These are phyloP conservation scores for Suillus subluteus DNA, from an alignment of 768 basidiomycete genomes.

Conservation along the genomic window DNA sequence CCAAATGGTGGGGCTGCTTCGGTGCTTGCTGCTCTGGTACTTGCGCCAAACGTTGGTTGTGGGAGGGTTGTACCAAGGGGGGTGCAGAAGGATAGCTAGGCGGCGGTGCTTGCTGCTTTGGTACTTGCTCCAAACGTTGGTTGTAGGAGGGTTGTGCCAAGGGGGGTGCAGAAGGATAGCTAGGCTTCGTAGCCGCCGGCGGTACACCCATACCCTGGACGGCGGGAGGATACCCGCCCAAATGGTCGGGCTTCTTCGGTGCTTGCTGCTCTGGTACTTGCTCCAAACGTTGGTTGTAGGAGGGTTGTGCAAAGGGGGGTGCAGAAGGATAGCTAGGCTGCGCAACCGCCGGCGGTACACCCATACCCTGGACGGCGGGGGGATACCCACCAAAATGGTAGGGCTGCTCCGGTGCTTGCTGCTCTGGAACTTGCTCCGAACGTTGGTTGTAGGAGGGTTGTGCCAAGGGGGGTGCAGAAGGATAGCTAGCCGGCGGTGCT, in stretches of 20 bases:
- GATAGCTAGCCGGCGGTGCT: not conserved
- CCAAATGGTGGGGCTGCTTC: not conserved
- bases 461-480: not conserved
- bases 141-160: not conserved
- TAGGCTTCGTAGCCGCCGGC: not conserved
- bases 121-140: not conserved
- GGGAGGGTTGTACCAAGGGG: not conserved
- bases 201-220: not conserved
- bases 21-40: not conserved
- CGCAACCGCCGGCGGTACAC: not conserved
- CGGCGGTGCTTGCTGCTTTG: not conserved
- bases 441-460: too few species aligned
- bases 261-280: not conserved
- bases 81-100: not conserved
- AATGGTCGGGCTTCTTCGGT: not conserved
- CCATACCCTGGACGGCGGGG: not conserved
- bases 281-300: not conserved
- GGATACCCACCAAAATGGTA: not conserved
- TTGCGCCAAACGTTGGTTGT: not conserved
- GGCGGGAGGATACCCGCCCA: not conserved
- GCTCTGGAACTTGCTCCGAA: not conserved
- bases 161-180: not conserved
- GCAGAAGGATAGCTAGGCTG: not conserved
- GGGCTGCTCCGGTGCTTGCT: not conserved
- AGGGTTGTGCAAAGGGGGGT: not conserved